These are phyloP conservation scores for Hirschioporus abietinus DNA, from an alignment of 768 basidiomycete genomes.

Conservation along the genomic window DNA sequence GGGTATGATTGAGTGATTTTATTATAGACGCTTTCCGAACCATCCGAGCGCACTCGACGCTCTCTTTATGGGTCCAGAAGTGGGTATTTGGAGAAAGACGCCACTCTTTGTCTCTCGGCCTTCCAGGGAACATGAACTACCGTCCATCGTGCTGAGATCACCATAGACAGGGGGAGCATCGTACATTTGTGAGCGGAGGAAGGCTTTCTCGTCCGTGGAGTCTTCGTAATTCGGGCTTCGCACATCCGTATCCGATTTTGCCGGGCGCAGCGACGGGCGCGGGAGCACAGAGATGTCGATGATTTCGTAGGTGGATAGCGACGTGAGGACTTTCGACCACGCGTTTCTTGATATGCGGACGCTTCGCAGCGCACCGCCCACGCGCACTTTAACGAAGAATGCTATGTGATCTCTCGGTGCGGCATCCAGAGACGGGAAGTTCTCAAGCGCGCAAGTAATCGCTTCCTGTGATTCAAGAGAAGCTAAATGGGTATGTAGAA, in stretches of 20 bases:
- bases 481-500: no score
- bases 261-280: conserved; percentile 15
- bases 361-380: conserved; percentile 26
- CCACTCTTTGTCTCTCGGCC: background rate
- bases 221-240: conserved; percentile 10
- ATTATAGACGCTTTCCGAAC: background rate
- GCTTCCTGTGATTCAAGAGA: conserved; percentile 35
- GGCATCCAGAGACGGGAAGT: conserved; percentile 37
- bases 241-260: background rate
- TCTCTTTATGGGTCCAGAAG: background rate
- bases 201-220: conserved; percentile 16
- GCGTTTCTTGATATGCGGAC: conserved; percentile 49
- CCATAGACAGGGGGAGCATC: background rate
- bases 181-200: conserved; percentile 21
- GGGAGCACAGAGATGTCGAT: conserved; percentile 39
- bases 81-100: background rate
- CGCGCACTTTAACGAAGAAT: conserved; percentile 34
- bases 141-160: no score
- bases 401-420: conserved; percentile 37
- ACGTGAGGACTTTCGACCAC: conserved; percentile 39
- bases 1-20: background rate
- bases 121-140: background rate
- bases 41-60: background rate
- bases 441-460: conserved; percentile 42
- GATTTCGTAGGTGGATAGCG: conserved; percentile 41